These are phyloP conservation scores for Suillus lakei DNA, from an alignment of 768 basidiomycete species.

Conservation along the genomic window DNA sequence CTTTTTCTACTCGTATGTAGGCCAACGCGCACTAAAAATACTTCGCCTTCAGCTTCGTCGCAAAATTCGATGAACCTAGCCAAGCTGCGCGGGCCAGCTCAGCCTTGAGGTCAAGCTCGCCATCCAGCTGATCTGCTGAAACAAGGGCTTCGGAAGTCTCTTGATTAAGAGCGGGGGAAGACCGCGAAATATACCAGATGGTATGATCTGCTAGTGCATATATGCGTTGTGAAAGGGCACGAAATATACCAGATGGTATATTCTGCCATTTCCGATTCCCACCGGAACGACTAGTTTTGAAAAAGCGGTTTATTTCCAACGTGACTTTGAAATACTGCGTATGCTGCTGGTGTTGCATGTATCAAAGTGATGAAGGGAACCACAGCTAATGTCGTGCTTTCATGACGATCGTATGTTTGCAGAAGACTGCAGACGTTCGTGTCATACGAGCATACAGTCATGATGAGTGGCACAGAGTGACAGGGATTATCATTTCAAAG, in stretches of 20 bases:
- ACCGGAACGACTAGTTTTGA: neutral
- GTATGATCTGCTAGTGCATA: no score
- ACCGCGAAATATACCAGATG: neutral
- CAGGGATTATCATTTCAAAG: no score
- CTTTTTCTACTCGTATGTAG: no score
- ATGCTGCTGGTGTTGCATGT: neutral
- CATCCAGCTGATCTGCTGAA: slow-evolving; percentile 39
- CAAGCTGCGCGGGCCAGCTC: slow-evolving; percentile 51
- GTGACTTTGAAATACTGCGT: neutral
- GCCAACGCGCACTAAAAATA: slow-evolving; percentile 46
- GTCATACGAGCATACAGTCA: no score
- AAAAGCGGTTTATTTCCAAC: neutral
- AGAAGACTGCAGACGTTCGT: no score
- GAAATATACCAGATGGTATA: neutral
- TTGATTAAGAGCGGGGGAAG: slow-evolving; percentile 62
- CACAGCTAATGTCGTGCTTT: no score
- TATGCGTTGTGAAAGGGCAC: no score
- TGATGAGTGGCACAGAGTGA: no score
- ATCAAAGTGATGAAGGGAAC: no score
- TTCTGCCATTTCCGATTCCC: neutral
- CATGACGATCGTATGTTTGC: no score
- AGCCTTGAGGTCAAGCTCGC: slow-evolving; percentile 36
- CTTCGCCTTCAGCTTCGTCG: slow-evolving; percentile 52
- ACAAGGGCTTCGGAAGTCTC: slow-evolving; percentile 54
- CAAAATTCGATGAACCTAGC: slow-evolving; percentile 51